Evolutionary conservation across 176 grass and related monocot species (phyloP), one percentile per base, ranked within the genome.

Genomic region (barley (Hordeum vulgare)): DNA sequence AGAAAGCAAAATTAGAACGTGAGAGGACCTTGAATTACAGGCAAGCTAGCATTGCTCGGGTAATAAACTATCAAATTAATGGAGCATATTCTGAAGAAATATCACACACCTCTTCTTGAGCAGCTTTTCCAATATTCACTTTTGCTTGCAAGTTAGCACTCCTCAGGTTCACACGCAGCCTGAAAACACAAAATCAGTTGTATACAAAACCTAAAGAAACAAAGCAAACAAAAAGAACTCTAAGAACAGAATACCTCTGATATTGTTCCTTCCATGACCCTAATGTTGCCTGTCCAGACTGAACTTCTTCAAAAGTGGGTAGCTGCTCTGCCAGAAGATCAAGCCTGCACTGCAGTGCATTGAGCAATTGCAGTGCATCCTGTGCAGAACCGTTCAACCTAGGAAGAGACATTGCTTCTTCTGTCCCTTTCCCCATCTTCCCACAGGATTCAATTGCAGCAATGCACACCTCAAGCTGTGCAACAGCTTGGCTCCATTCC

Each of bases 101-200:
- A 73, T 65, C 57, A 65, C 74, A 57, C 31, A 98, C 92, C 85
- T 95, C 90, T 74, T 93, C 79, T 78, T 95, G 76, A 80, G 84
- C 92, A 86, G 89, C 85, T 86, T 91, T 94, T 74, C 56, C 87
- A 49, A 98, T 93, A 76, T 98, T 98, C 33, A 11, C 59, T 82
- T 94, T 98, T 7, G 91, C 96, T 90, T 98, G 89, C 23, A 98
- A 81, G 49, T 95, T 98, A 64, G 96, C 93, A 88, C 86, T 95
- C 80, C 85, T 95, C 41, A 95, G 76, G 8, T 27, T 81, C 54
- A 8, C 78, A 67, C 78, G 91, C 33, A 98, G 66, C 83, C 96
- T 98, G 75, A 20, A 79, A 80, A 31, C 34, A 76, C 0, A 1
- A 42, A 58, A 73, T 12, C 1, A 26, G 9, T 27, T 72, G 59